Percentiles rank a stretch among this genome's conserved stretches.
These are phyloP conservation scores for Sporobolomyces roseus DNA, from an alignment of 768 basidiomycete species.

Conservation along the genomic window DNA sequence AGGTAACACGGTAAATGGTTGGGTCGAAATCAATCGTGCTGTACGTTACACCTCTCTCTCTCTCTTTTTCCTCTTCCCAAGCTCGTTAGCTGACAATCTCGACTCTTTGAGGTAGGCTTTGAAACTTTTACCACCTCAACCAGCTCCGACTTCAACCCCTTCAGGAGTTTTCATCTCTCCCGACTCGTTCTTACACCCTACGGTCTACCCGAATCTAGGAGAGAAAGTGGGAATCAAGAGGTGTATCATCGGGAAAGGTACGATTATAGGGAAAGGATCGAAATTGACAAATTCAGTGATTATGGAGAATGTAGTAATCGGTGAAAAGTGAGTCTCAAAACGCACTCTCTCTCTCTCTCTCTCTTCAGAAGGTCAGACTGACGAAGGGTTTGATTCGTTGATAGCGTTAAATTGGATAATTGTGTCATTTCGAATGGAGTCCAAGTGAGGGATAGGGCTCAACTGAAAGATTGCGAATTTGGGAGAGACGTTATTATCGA, in stretches of 20 bases:
- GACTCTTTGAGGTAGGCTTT: conserved; percentile 12
- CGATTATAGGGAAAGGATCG: conserved; percentile 23
- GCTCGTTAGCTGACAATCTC: neutral
- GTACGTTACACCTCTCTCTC: conserved; percentile 12
- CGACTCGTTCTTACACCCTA: conserved; percentile 35
- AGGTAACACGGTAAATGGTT: conserved; percentile 36
- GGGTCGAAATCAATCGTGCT: conserved; percentile 39
- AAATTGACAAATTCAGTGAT: conserved; percentile 36
- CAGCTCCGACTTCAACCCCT: conserved; percentile 25
- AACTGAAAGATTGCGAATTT: conserved; percentile 40
- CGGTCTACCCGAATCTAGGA: conserved; percentile 29
- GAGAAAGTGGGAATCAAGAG: conserved; percentile 41
- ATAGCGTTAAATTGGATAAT: conserved; percentile 40
- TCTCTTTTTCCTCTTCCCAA: neutral
- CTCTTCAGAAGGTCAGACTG: neutral
- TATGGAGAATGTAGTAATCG: conserved; percentile 35
- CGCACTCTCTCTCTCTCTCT: neutral
- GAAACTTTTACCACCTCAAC: conserved; percentile 23
- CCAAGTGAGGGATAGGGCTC: conserved; percentile 27
- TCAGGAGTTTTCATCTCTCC: conserved; percentile 40
- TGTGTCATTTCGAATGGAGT: conserved; percentile 41
- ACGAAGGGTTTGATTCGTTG: neutral
- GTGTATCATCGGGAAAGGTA: conserved; percentile 32
- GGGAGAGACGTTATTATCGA: conserved; percentile 38
- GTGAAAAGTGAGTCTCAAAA: conserved; percentile 31